These are phyloP conservation scores for Venturia pyrina DNA, from an alignment of 2,329 filamentous ascomycete species.

Conservation along the genomic window DNA sequence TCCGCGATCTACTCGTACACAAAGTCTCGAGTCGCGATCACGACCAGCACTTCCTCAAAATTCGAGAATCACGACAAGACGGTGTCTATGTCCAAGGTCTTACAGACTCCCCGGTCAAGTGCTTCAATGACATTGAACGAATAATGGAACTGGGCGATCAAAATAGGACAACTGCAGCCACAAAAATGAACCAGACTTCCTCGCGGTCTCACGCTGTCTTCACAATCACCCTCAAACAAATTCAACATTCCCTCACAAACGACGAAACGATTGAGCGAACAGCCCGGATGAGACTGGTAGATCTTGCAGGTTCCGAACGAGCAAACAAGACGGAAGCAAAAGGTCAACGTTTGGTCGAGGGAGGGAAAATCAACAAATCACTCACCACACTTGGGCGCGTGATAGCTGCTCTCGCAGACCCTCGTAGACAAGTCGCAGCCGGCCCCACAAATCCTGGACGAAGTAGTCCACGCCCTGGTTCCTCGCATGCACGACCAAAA, in stretches of 20 bases:
- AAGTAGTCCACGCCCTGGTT: conserved; percentile 12
- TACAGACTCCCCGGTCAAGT: conserved; percentile 84
- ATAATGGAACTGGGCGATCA: conserved; percentile 82
- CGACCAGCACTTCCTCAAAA: conserved; percentile 85
- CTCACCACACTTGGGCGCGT: conserved; percentile 91
- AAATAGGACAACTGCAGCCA: conserved; percentile 81
- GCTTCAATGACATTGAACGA: conserved; percentile 74
- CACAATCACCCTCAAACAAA: conserved; percentile 95
- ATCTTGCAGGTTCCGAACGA: conserved; percentile 87
- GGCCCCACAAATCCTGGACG: conserved; percentile 5
- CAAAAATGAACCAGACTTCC: conserved; percentile 99
- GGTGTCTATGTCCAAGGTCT: conserved; percentile 96
- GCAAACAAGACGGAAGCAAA: conserved; percentile 95
- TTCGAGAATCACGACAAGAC: conserved; percentile 88
- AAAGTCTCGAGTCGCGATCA: conserved; percentile 35
- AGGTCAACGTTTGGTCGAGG: conserved; percentile 79
- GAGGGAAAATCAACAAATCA: conserved; percentile 98
- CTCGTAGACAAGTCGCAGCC: conserved; percentile 38
- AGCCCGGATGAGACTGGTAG: conserved; percentile 87
- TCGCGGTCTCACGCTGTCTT: conserved; percentile 96
- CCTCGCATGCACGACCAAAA: conserved; percentile 36
- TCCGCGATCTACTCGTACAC: conserved; percentile 82
- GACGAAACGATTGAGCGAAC: conserved; percentile 95
- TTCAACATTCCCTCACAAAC: conserved; percentile 93
- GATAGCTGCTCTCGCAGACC: conserved; percentile 76